Percentiles rank a stretch among this genome's conserved stretches.
Evolutionary conservation across 2,329 filamentous ascomycete genomes (phyloP).

Genomic region (Chaetomium strumarium): DNA sequence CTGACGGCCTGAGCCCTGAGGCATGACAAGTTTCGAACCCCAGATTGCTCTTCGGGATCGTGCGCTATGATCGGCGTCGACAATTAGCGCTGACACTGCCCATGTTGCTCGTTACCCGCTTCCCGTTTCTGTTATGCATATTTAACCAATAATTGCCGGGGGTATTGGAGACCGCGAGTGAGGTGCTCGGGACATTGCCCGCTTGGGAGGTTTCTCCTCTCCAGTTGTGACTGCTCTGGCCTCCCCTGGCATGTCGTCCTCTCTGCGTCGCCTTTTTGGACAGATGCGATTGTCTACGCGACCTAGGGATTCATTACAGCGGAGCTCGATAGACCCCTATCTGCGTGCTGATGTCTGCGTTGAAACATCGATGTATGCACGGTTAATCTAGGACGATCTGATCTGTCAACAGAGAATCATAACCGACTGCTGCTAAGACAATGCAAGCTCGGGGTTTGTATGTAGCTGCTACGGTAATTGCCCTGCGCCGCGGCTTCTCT

Average conservation of each 20-base stretch:
- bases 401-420: not conserved
- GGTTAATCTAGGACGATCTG: not conserved
- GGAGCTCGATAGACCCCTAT: not conserved
- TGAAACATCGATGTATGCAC: not conserved
- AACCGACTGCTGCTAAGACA: conserved; percentile 7
- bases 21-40: not conserved
- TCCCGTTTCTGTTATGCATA: not conserved
- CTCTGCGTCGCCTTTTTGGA: no score
- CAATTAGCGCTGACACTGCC: not conserved
- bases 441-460: not conserved
- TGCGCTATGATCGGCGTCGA: conserved; percentile 8
- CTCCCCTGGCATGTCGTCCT: no score
- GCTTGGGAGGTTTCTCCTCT: no score
- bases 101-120: not conserved
- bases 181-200: not conserved
- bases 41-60: not conserved
- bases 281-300: no score
- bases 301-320: no score
- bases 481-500: not conserved
- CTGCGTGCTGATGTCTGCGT: not conserved
- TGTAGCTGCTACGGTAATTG: not conserved
- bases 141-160: not conserved
- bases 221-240: no score
- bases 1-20: not conserved
- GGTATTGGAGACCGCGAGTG: not conserved